Conservation (phyloP, 495 filamentous ascomycete genomes). For the Penicillium mononematosum region DNA sequence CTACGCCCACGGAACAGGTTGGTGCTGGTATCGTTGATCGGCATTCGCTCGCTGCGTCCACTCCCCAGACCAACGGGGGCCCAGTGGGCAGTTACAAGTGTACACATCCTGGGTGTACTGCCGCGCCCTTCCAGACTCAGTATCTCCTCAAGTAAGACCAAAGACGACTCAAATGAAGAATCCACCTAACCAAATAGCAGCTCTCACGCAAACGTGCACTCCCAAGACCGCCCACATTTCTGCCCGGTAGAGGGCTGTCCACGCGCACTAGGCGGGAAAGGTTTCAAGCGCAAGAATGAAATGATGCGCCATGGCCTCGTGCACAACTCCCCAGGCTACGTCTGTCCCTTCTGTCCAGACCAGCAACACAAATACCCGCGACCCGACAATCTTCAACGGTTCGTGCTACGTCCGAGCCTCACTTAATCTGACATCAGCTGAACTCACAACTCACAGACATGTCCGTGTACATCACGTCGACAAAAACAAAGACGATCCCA, state of each 20-base stretch:
- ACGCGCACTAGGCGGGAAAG: conserved; percentile 79
- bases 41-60: conserved; percentile 18
- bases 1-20: conserved; percentile 43
- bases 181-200: conserved; percentile 46
- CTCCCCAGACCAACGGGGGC: conserved; percentile 27
- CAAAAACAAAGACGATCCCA: conserved; percentile 80
- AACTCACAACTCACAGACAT: conserved; percentile 54
- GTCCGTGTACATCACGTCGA: conserved; percentile 87
- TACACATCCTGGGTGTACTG: conserved; percentile 72
- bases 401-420: conserved; percentile 21
- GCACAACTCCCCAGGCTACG: conserved; percentile 92
- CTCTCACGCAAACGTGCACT: conserved; percentile 98
- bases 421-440: conserved; percentile 7
- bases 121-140: conserved; percentile 89
- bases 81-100: conserved; percentile 54
- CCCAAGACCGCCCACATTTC: conserved; percentile 84
- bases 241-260: conserved; percentile 80
- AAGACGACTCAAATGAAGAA: background rate
- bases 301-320: conserved; percentile 98
- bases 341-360: conserved; percentile 96
- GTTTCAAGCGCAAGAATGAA: conserved; percentile 98
- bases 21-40: conserved; percentile 27
- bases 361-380: conserved; percentile 95
- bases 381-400: conserved; percentile 98
- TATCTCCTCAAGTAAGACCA: conserved; percentile 68